Evolutionary conservation across 176 grass and related monocot species (phyloP).

Genomic region (Alopecurus myosuroides): DNA sequence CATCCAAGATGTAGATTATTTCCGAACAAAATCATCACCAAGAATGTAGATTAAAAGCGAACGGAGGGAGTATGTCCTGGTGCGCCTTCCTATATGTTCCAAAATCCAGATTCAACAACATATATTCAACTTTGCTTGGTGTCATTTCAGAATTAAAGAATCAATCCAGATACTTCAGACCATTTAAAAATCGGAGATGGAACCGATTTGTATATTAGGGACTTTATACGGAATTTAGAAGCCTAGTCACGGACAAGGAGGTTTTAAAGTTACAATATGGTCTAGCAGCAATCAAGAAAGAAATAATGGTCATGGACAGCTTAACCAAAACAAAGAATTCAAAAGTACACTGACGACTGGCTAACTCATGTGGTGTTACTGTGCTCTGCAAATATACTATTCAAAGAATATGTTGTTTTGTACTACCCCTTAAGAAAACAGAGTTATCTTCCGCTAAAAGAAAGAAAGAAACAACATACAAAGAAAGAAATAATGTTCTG

Average conservation of each 20-base stretch:
- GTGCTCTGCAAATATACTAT: neutral
- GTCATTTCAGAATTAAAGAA: neutral
- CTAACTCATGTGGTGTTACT: neutral
- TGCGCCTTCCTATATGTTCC: neutral
- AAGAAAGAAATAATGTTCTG: neutral
- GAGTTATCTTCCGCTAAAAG: neutral
- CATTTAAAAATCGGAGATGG: neutral
- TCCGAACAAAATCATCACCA: no score
- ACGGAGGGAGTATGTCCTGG: no score
- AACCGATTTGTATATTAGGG: neutral
- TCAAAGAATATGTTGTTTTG: neutral
- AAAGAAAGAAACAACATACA: neutral
- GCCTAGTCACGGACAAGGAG: neutral
- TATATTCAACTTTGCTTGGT: neutral
- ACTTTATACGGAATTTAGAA: neutral
- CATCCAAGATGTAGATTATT: no score
- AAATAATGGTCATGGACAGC: neutral
- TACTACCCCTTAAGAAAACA: neutral
- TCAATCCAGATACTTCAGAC: neutral
- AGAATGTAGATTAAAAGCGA: no score
- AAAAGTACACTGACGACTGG: neutral
- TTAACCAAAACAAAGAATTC: neutral
- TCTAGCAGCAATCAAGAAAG: neutral
- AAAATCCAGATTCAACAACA: neutral
- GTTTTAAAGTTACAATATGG: neutral